Evolutionary conservation across 2,329 filamentous ascomycete genomes (phyloP).

Genomic region (Xylariaceae sp.): DNA sequence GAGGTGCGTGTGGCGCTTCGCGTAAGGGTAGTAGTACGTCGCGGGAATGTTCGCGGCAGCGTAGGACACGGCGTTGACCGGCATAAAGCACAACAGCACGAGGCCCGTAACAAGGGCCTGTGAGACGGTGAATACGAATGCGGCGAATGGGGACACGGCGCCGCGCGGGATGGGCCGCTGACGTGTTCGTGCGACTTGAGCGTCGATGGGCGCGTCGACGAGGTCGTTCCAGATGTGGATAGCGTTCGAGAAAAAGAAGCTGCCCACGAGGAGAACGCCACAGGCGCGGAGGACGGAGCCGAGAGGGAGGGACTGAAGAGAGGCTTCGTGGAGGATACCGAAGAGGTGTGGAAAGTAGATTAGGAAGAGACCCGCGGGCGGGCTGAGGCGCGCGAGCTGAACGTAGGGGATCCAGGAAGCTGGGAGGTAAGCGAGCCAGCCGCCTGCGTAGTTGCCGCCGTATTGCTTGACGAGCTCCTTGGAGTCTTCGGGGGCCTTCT

Average conservation of each 20-base stretch:
- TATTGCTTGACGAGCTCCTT: constrained; percentile 15
- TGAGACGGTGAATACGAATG: constrained; percentile 38
- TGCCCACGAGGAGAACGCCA: constrained; percentile 9
- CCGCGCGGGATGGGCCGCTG: constrained; percentile 45
- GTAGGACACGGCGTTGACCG: not conserved
- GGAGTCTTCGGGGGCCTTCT: not conserved
- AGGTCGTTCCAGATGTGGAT: constrained; percentile 47
- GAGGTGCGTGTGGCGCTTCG: constrained; percentile 47
- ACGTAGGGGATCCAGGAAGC: constrained; percentile 24
- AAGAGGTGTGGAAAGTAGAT: constrained; percentile 26
- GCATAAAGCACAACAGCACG: constrained; percentile 29
- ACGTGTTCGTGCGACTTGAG: constrained; percentile 44
- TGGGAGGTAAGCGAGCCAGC: constrained; percentile 23
- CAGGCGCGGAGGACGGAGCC: not conserved
- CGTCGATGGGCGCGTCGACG: constrained; percentile 49
- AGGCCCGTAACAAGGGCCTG: constrained; percentile 30
- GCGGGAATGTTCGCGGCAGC: constrained; percentile 26
- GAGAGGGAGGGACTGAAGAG: not conserved
- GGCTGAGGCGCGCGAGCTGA: constrained; percentile 25
- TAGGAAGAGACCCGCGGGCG: constrained; percentile 22
- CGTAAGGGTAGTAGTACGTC: constrained; percentile 43
- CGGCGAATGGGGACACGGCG: constrained; percentile 33
- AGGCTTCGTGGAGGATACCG: constrained; percentile 15
- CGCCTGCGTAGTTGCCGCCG: constrained; percentile 19
- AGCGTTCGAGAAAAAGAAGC: constrained; percentile 25